Evolutionary conservation across 805 yeast species (phyloP), one percentile per base, ranked within the genome.

Genomic region (Pichia eremophila): DNA sequence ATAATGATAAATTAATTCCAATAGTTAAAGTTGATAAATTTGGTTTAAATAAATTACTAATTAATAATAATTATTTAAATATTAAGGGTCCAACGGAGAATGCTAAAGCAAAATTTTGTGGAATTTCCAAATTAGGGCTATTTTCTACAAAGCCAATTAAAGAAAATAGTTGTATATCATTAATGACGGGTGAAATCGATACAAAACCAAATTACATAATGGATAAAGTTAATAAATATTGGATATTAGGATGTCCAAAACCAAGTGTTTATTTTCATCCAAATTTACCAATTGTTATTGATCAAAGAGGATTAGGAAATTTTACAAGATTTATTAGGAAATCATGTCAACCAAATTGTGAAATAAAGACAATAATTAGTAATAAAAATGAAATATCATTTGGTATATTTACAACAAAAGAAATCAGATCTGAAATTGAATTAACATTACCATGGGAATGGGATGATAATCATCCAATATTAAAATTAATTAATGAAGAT

Each of bases 361-460:
- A 72, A 50, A 65, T 91, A 29, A 71, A 71, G 41, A 72, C 85
- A 3, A 63, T 76, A 0, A 59, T 66, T 39, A 70, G 85, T 10
- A 59, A 57, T 12, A 61, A 64, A 39, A 44, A 59, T 0, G 54
- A 50, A 35, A 64, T 74, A 43, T 74, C 72, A 46, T 80, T 85
- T 58, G 69, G 78, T 9, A 70, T 86, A 10, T 69, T 69, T 29
- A 77, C 96, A 0, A 63, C 72, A 1, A 73, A 69, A 43, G 76
- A 77, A 2, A 75, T 90, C 28, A 69, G 71, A 45, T 63, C 72
- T 10, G 88, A 79, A n/a, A 77, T 80, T 38, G 97, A 90, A 59
- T 64, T 91, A 19, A 74, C 90, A 0, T 63, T 88, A 10, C 77
- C 81, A 2, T 91, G 98, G 98, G 86, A 83, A 50, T 91, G 96